Conservation (phyloP, 75 land plant species). For the Selaginella moellendorffii region DNA sequence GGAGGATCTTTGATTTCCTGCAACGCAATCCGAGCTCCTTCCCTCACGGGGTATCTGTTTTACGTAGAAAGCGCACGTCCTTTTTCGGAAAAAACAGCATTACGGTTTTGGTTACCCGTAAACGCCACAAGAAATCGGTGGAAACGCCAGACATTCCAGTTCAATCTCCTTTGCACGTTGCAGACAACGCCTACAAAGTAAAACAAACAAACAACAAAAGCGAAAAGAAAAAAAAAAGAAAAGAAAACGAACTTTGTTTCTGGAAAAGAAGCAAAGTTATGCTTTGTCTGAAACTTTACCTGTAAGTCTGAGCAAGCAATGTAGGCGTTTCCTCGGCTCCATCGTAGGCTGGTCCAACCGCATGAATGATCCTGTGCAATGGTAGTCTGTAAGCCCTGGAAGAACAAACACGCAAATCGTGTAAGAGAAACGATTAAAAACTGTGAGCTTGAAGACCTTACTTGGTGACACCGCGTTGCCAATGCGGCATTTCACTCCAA, state of each 20-base stretch:
- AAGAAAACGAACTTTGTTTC: too few relatives aligned
- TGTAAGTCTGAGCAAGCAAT: neutral
- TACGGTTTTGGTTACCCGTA: neutral
- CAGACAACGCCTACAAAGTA: neutral
- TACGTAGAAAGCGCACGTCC: neutral
- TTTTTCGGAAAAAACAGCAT: neutral
- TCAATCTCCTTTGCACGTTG: neutral
- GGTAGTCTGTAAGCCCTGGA: neutral
- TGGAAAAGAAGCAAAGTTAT: too few relatives aligned
- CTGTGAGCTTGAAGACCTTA: neutral
- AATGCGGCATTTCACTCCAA: neutral
- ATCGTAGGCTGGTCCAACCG: neutral
- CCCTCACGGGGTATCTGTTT: neutral
- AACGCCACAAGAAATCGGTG: neutral
- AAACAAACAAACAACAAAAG: neutral
- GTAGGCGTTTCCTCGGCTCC: neutral
- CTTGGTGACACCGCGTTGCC: neutral
- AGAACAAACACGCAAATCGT: neutral
- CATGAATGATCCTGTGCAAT: neutral
- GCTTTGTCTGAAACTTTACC: neutral
- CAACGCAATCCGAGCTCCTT: neutral
- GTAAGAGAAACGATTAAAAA: neutral
- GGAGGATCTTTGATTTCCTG: neutral
- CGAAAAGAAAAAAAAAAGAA: too few relatives aligned
- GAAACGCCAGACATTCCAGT: neutral